Evolutionary conservation across 2,329 filamentous ascomycete genomes (phyloP).

Genomic region (Fusarium pseudocircinatum): DNA sequence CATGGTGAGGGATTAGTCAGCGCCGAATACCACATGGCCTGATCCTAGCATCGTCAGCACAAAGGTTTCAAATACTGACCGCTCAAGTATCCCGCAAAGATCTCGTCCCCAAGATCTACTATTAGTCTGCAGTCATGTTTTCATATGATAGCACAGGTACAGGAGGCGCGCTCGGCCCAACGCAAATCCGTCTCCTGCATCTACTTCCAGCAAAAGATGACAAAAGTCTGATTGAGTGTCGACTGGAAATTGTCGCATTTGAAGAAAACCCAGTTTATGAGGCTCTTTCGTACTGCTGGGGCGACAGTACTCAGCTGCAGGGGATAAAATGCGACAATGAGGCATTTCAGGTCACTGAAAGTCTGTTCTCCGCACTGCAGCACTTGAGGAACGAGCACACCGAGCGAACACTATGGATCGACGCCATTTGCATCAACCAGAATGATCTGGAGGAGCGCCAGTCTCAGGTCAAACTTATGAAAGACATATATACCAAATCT

Average conservation of each 20-base stretch:
- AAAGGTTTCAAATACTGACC: rapidly evolving
- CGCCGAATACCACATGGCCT: background rate
- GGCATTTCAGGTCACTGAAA: background rate
- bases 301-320: rapidly evolving
- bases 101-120: no score
- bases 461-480: background rate
- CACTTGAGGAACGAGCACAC: background rate
- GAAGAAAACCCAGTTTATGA: background rate
- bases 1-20: background rate
- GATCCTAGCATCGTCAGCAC: background rate
- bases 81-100: rapidly evolving
- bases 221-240: background rate
- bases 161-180: background rate
- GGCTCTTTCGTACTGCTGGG: background rate
- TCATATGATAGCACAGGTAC: background rate
- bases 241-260: background rate
- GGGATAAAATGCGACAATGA: background rate
- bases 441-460: background rate
- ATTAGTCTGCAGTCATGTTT: background rate
- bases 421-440: background rate
- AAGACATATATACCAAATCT: background rate
- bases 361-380: background rate
- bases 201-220: background rate
- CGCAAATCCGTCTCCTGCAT: background rate
- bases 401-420: background rate